Base-by-base conservation (phyloP, 148 eudicot species). In the Tetragonia tetragonoides region DNA sequence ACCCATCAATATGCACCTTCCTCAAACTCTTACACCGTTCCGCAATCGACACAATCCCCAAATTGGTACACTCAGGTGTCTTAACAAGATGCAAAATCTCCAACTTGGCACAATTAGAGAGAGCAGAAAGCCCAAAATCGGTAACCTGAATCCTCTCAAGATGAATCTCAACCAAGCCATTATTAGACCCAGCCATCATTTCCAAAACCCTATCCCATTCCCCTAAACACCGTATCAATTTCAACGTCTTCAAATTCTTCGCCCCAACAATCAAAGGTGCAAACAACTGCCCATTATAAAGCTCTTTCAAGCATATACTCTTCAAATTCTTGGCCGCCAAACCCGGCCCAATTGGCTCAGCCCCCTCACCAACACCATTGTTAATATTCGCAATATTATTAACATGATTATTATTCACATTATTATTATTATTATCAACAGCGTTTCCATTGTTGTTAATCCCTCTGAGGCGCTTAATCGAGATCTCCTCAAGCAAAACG, bases 1-100 rank as follows among this genome's bases (percentile, higher is more conserved):
- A 92, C 56, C 97, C 97, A 68, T 92, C 97, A 61, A 92, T 89
- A 40, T 92, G 95, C 41, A 92, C 87, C 88, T 92, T 92, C 84
- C 91, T 87, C 82, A 93, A 82, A 18, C 85, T 57, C 86, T 76
- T 93, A 84, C 97, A 93, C 47, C 74, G 79, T 70, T 88, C 91
- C 0, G 95, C 89, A 18, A 93, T 53, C 5, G 87, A 74, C 3
- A 82, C 81, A 67, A 93, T 65, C 40, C 97, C 97, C 2, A 71
- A 5, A 62, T 92, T 80, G 0, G 94, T 87, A 70, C 97, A 92
- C 28, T 92, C 97, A 1, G 90, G 89, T 0, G 89, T 88, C 81
- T 90, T 92, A 38, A 92, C 90, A 57, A 92, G 81, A 76, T 92
- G 97, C 74, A 92, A 54, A 75, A 87, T 84, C 89, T 92, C 94